A percentile compares a stretch with the other conserved stretches of the same genome.
Conservation (phyloP, 2,329 filamentous ascomycete species). For the Whalleya microplaca region DNA sequence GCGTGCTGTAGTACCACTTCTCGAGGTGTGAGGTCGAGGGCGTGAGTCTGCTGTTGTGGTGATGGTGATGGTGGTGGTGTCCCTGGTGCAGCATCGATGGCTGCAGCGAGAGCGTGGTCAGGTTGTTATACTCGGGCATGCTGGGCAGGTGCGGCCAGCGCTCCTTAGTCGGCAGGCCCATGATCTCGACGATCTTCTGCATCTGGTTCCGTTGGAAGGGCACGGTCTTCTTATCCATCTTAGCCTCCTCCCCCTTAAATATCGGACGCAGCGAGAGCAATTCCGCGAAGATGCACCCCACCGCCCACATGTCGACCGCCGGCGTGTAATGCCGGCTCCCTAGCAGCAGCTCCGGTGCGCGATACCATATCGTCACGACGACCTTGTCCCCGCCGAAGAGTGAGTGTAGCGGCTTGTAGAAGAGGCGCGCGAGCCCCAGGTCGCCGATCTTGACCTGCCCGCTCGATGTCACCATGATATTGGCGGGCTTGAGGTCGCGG, state of each 20-base stretch:
- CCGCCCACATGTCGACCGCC: conserved; percentile 95
- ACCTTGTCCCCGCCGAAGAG: conserved; percentile 96
- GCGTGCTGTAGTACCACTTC: conserved; percentile 76
- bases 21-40: conserved; percentile 61
- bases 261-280: conserved; percentile 88
- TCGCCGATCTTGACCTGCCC: conserved; percentile 96
- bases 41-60: conserved; percentile 36
- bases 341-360: conserved; percentile 89
- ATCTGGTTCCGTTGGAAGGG: conserved; percentile 98
- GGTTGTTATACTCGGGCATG: conserved; percentile 85
- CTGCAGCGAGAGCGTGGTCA: conserved; percentile 61
- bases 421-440: conserved; percentile 86
- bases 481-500: conserved; percentile 94
- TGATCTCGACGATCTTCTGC: conserved; percentile 97
- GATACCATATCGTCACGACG: conserved; percentile 99
- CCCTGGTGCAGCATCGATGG: conserved; percentile 49
- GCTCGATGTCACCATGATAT: conserved; percentile 94
- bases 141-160: conserved; percentile 82
- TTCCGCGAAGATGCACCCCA: conserved; percentile 97
- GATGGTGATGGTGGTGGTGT: conserved; percentile 37
- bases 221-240: conserved; percentile 99
- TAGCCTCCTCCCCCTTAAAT: conserved; percentile 98
- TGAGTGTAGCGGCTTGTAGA: conserved; percentile 90
- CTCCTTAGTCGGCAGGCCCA: conserved; percentile 87
- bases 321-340: conserved; percentile 96